Evolutionary conservation across 306 rosid genomes (phyloP).

Genomic region (cucumber (Cucumis sativus)): Cucumber_9930_V3 NC_026659.2:157501-158000

Average conservation of each 20-base stretch:
- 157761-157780: neutral
- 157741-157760: slow-evolving; percentile 3
- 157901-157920: slow-evolving; percentile 86
- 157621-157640: neutral
- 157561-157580: neutral
- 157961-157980: slow-evolving; percentile 95
- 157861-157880: slow-evolving; percentile 27
- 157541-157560: neutral
- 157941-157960: slow-evolving; percentile 69
- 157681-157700: neutral
- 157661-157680: neutral
- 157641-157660: neutral
- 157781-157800: neutral
- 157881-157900: slow-evolving; percentile 89
- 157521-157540: neutral
- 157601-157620: neutral
- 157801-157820: slow-evolving; percentile 21
- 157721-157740: neutral
- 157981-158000: slow-evolving; percentile 72
- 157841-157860: slow-evolving; percentile 23
- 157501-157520: neutral
- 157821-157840: slow-evolving; percentile 20
- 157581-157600: neutral
- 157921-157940: slow-evolving; percentile 99
- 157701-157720: neutral